These are phyloP conservation scores for Mycena latifolia DNA, from an alignment of 768 basidiomycete species.

Conservation along the genomic window DNA sequence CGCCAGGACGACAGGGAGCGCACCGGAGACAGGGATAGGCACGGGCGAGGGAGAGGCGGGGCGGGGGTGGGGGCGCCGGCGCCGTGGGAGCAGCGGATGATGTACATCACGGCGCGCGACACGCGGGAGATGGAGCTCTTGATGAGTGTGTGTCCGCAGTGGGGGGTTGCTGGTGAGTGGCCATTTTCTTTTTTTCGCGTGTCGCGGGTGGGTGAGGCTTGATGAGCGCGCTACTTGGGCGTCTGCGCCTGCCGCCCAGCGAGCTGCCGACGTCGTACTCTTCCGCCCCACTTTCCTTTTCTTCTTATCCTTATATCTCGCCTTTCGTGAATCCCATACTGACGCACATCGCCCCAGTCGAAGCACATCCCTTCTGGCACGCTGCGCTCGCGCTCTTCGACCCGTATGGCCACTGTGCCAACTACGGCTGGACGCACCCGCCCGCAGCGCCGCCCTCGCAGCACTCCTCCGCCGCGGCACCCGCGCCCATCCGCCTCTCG, in stretches of 20 bases:
- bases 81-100: not conserved
- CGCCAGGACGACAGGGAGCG: too few species aligned
- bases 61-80: too few species aligned
- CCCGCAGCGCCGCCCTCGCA: not conserved
- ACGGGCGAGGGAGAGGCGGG: too few species aligned
- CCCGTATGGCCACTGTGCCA: not conserved
- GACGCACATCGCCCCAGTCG: constrained; percentile 4
- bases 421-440: constrained; percentile 6
- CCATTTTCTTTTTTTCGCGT: not conserved
- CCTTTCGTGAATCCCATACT: too few species aligned
- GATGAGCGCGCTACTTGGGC: too few species aligned
- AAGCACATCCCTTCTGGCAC: constrained; percentile 20
- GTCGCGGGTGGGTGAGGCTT: too few species aligned
- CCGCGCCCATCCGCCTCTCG: constrained; percentile 54
- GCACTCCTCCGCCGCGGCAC: constrained; percentile 38
- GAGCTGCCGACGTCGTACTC: too few species aligned
- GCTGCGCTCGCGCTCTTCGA: constrained; percentile 15
- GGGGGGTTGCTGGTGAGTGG: constrained; percentile 12
- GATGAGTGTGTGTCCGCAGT: constrained; percentile 29
- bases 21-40: too few species aligned
- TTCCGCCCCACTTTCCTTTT: too few species aligned
- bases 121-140: constrained; percentile 14
- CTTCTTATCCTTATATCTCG: too few species aligned
- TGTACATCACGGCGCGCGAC: constrained; percentile 20
- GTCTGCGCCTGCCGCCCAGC: too few species aligned